These are phyloP conservation scores for Beta corolliflora DNA, from an alignment of 179 eudicot species.

Conservation along the genomic window DNA sequence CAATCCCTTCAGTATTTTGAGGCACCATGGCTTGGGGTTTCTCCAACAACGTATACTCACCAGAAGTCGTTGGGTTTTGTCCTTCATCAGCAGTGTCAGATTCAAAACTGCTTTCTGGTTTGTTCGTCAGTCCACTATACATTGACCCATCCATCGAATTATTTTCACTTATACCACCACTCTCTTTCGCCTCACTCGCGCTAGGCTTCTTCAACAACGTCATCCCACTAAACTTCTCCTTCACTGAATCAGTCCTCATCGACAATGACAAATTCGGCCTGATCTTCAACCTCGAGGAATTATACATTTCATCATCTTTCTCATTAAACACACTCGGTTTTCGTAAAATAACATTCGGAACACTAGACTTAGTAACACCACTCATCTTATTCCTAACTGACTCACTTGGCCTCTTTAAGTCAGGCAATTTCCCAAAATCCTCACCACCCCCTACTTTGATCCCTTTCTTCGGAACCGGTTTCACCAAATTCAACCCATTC, in stretches of 20 bases:
- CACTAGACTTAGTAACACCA: constrained; percentile 31
- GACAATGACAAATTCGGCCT: constrained; percentile 63
- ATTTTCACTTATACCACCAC: constrained; percentile 31
- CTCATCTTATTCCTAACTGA: constrained; percentile 29
- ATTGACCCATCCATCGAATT: constrained; percentile 16
- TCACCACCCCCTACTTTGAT: constrained; percentile 57
- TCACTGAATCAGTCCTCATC: constrained; percentile 65
- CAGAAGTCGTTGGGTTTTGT: constrained; percentile 20
- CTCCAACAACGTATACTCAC: constrained; percentile 35
- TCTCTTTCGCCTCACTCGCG: constrained; percentile 21
- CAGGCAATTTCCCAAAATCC: constrained; percentile 37
- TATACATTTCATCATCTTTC: constrained; percentile 50
- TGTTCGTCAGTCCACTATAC: constrained; percentile 21
- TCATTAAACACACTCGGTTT: constrained; percentile 45
- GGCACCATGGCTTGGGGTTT: constrained; percentile 34
- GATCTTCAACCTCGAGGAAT: constrained; percentile 45
- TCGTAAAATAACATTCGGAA: constrained; percentile 41
- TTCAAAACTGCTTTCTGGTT: constrained; percentile 15
- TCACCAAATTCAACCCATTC: constrained; percentile 64
- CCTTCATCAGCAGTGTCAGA: constrained; percentile 16
- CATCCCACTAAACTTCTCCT: constrained; percentile 69
- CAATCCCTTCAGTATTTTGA: constrained; percentile 29
- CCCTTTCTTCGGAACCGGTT: constrained; percentile 80
- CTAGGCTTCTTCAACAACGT: constrained; percentile 53
- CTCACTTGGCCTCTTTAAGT: constrained; percentile 41